Conservation (phyloP, 106 monocot genomes). For the Dendrobium nobile region DNA sequence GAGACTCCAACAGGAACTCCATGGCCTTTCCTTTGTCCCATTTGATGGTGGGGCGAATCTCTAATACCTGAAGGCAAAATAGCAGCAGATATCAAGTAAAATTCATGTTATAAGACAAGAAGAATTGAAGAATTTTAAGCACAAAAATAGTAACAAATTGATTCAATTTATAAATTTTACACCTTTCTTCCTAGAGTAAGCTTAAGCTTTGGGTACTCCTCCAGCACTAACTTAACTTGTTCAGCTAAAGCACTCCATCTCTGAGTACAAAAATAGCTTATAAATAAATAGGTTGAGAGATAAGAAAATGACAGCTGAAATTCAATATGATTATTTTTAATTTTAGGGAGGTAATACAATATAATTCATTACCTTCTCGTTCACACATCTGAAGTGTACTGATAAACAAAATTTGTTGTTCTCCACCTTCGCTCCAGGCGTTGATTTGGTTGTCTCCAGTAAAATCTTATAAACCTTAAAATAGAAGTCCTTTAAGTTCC, state of each 20-base stretch:
- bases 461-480: conserved; percentile 44
- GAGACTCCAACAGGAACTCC: conserved; percentile 65
- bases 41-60: conserved; percentile 77
- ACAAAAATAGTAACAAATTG: not conserved
- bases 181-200: conserved; percentile 79
- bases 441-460: conserved; percentile 41
- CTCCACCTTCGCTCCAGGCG: conserved; percentile 58
- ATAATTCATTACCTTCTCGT: conserved; percentile 42
- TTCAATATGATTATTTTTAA: not conserved
- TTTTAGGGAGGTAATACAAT: not conserved
- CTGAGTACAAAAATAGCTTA: conserved; percentile 17
- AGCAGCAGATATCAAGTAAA: conserved; percentile 7
- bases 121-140: not conserved
- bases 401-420: conserved; percentile 79
- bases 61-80: conserved; percentile 43
- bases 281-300: not conserved
- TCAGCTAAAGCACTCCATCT: conserved; percentile 57
- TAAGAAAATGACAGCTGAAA: not conserved
- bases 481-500: not conserved
- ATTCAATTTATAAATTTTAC: not conserved
- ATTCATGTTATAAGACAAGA: not conserved
- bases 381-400: conserved; percentile 65
- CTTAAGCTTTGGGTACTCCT: conserved; percentile 55
- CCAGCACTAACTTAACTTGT: conserved; percentile 48
- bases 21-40: conserved; percentile 90